phyloP scores from a whole-genome alignment of 139 green algal species.

The Chlamydomonas sp. region DNA sequence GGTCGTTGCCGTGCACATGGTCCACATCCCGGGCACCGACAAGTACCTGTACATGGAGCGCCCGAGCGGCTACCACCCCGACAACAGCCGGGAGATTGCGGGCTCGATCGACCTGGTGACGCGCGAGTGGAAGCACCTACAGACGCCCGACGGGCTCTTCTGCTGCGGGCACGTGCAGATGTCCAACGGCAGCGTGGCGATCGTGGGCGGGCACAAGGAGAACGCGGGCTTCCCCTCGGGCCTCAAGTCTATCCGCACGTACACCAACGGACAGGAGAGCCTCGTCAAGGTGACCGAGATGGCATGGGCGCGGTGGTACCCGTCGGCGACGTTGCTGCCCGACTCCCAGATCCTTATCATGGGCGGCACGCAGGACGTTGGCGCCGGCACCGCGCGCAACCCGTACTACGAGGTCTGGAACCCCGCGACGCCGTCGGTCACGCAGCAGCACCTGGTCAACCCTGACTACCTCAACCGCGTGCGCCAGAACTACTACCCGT shows the following conservation, averaged over 20 bases:
- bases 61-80: conserved; percentile 32
- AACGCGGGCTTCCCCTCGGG: conserved; percentile 11
- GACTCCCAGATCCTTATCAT: conserved; percentile 27
- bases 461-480: conserved; percentile 13
- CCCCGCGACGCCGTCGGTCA: background rate
- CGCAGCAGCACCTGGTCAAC: conserved; percentile 6
- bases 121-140: conserved; percentile 10
- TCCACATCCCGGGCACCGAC: conserved; percentile 23
- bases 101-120: conserved; percentile 12
- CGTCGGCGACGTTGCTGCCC: conserved; percentile 27
- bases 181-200: conserved; percentile 4
- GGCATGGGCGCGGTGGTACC: conserved; percentile 16
- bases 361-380: conserved; percentile 32
- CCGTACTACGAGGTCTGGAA: conserved; percentile 31
- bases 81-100: conserved; percentile 21
- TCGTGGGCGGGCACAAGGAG: conserved; percentile 9
- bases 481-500: conserved; percentile 32
- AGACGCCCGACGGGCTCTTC: conserved; percentile 25
- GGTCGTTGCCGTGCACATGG: conserved; percentile 37
- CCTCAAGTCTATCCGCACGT: conserved; percentile 15
- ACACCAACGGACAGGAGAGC: background rate
- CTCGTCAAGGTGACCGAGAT: conserved; percentile 15
- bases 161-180: conserved; percentile 25
- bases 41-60: conserved; percentile 35
- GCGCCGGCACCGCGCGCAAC: conserved; percentile 28